Evolutionary conservation across 1,284 basidiomycete species (phyloP), one percentile per base, ranked within the genome.

Genomic region (Ganoderma meredithae): DNA sequence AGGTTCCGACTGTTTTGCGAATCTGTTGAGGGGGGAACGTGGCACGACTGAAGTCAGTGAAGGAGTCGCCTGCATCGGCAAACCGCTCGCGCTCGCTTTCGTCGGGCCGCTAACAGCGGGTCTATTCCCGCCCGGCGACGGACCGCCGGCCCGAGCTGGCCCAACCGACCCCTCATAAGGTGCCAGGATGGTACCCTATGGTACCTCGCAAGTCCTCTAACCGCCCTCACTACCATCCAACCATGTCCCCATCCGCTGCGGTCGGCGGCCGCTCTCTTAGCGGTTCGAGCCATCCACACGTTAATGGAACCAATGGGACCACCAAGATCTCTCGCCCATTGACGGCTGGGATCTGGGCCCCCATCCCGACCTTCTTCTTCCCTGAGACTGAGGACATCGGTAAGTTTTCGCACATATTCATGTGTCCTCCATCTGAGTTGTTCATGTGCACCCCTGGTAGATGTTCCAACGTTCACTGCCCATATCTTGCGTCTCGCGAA

Each of bases 301-400:
- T 60, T 41, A 71, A 72, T 41, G 73, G 72, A 15, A 61, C 63
- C 19, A 72, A 76, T 60, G 72, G 73, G n/a, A 55, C 67, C 22
- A 44, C 62, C 27, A 60, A 69, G 53, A 47, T 60, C 12, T 67
- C 72, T 33, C 87, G 91, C 61, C 84, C 87, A 17, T 82, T 95
- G 72, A 87, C 83, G 66, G 79, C 93, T n/a, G 95, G 95, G 52
- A 88, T 96, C 67, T 96, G 87, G 81, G 92, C 93, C 13, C 95
- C 95, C 39, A 91, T 95, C 75, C 94, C 93, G 12, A 90, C 93
- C 15, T 96, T 96, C 82, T 95, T 95, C 82, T 80, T 89, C 47
- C 85, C 85, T 8, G 83, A 84, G 58, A 85, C 88, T 60, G 94
- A 96, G 80, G 94, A 96, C 74, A 86, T 96, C 70, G 93, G 94